phyloP scores from a whole-genome alignment of 352 stramenopile species.

The Globisporangium emineosum region DNA sequence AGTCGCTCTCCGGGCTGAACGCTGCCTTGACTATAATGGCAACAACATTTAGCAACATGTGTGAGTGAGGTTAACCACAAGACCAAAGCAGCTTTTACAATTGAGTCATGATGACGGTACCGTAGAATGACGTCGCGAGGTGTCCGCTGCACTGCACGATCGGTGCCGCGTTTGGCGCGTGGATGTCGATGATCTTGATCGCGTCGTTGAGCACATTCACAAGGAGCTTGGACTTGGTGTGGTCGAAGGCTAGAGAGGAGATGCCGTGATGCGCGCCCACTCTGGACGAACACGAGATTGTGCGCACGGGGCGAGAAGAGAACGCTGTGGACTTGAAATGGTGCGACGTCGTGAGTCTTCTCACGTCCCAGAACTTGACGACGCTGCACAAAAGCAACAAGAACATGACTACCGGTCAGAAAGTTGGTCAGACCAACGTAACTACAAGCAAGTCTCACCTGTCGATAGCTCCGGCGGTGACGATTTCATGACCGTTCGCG shows the following conservation, averaged over 20 bases:
- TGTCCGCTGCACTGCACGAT: slow-evolving; percentile 49
- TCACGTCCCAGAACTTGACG: slow-evolving; percentile 73
- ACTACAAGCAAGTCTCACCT: slow-evolving; percentile 14
- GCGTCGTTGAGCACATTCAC: slow-evolving; percentile 64
- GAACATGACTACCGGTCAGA: not conserved
- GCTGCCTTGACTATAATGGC: slow-evolving; percentile 33
- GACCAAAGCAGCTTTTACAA: not conserved
- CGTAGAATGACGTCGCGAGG: slow-evolving; percentile 59
- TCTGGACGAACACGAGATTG: slow-evolving; percentile 41
- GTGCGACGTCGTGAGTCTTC: slow-evolving; percentile 25
- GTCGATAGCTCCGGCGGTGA: slow-evolving; percentile 58
- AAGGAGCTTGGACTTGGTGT: slow-evolving; percentile 35
- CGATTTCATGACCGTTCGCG: slow-evolving; percentile 34
- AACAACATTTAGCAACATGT: not conserved
- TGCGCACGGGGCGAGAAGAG: slow-evolving; percentile 21
- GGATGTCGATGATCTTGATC: slow-evolving; percentile 48
- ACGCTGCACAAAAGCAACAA: slow-evolving; percentile 20
- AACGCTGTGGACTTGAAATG: slow-evolving; percentile 22
- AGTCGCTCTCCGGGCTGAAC: slow-evolving; percentile 63
- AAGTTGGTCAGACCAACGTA: not conserved
- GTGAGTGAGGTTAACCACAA: not conserved
- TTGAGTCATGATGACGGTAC: slow-evolving; percentile 20
- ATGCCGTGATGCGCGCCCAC: slow-evolving; percentile 44
- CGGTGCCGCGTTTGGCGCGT: slow-evolving; percentile 16
- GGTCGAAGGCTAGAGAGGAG: slow-evolving; percentile 44